Base-by-base conservation (phyloP, 257 asterid species). In the Verbascum thapsus region DNA sequence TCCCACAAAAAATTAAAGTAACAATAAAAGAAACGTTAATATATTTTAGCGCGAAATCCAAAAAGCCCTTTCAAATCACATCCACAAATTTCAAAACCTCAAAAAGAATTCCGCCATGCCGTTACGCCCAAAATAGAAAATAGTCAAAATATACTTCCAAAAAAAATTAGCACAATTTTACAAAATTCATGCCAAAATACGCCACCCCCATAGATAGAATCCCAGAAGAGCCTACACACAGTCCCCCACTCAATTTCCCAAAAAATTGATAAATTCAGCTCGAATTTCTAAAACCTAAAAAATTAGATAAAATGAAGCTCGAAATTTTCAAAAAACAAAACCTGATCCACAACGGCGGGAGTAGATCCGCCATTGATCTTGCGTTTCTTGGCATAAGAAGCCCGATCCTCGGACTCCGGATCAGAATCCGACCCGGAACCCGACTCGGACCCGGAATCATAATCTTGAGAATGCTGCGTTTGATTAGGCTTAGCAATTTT, bases 321-420 rank as follows among this genome's bases (percentile, higher is more conserved):
- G 32, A 50, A 66, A 38, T 23, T 8, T 13, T 63, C 58, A 15
- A 56, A 19, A 49, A 59, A 11, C 51, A 53, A 17, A 9, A 92
- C 95, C 96, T 85, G 88, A 74, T 76, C 72, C 63, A 74, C 30
- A 77, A 67, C 75, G 49, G 63, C 84, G 66, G 74, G 81, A 64
- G 59, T 84, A 83, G 99, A 94, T 94, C 95, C 94, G 72, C 61
- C 80, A 64, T 59, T 70, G 77, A 86, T 74, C 83, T 79, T 89
- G 50, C 77, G 79, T 61, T 71, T 87, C 73, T 81, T 78, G 7
- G 61, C 62, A 7, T 57, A 19, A 16, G 40, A 73, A 40, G 76
- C 85, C 18, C 58, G 83, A 76, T 84, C 81, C 63, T 78, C 82
- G 7, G 72, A 76, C 32, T 74, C 91, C 47, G 62, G 65, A 49